Base-by-base conservation (phyloP, 176 grass and related monocot genomes). In the Juncus effusus region DNA sequence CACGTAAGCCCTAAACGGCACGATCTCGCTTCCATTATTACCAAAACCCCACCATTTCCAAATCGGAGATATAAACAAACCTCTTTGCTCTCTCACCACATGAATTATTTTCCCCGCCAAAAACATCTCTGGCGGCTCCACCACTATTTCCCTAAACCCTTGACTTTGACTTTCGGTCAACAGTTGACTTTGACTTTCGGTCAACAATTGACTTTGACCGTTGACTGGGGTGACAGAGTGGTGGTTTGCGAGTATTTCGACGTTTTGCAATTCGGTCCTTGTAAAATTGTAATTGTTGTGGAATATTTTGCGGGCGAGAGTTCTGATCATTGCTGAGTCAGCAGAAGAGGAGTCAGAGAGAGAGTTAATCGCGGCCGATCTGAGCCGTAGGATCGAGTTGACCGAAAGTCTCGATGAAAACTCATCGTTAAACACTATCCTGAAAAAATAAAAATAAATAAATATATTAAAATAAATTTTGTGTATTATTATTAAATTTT, bases 261-360 rank as follows among this genome's bases (percentile, higher is more conserved):
- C 56, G 42, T 69, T 74, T 83, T 74, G 64, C 49, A 85, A 64
- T 82, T 77, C 66, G 44, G 64, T 40, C 13, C 54, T 13, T 9
- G 54, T 12, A 61, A 36, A 42, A 38, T 28, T 28, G 57, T 56
- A 41, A 36, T 72, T 72, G 36, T 42, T 58, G 68, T 89, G 76
- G 59, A 99, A 90, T 72, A 93, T 86, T 86, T 88, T 79, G n/a
- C 80, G 78, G 52, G 94, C 83, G 62, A 99, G 83, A 63, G 84
- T 99, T 42, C 79, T 77, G 84, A 93, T 84, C 83, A 93, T 87
- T 80, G 85, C 88, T 70, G 85, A 82, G 86, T 99, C 88, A 84
- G 88, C 85, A 71, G 77, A 77, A 64, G 88, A 84, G 74, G 85
- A 77, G 73, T 93, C 88, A 39, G 85, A 87, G 61, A 99, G 85